Percentiles rank a stretch among this genome's conserved stretches.
These are phyloP conservation scores for Cucurbita maxima DNA, from an alignment of 306 rosid genomes.

Conservation along the genomic window DNA sequence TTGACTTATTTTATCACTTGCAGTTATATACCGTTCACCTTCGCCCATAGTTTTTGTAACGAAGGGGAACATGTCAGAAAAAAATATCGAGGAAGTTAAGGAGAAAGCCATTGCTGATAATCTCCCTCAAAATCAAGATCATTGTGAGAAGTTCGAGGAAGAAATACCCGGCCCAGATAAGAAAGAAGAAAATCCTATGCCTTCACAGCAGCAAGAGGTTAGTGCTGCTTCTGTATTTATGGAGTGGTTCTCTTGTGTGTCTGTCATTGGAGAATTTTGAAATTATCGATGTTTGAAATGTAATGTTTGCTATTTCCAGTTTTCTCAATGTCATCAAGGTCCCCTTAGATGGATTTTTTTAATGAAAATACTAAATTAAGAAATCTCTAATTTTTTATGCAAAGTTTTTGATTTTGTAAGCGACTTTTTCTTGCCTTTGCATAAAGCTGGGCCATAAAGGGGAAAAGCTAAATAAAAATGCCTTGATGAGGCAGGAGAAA, in stretches of 20 bases:
- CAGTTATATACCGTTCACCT: not conserved
- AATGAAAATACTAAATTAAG: not conserved
- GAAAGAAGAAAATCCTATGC: conserved; percentile 38
- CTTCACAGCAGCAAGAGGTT: conserved; percentile 70
- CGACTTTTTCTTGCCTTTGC: not conserved
- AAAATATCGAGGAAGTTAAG: conserved; percentile 31
- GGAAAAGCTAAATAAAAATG: not conserved
- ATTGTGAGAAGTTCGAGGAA: conserved; percentile 24
- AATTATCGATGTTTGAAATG: not conserved
- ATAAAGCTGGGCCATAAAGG: not conserved
- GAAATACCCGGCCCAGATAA: conserved; percentile 23
- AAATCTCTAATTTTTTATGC: not conserved
- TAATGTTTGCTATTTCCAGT: not conserved
- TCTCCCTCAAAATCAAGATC: conserved; percentile 28
- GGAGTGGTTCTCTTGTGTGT: not conserved
- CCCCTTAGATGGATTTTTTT: not conserved
- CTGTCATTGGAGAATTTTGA: not conserved
- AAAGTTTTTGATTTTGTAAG: not conserved
- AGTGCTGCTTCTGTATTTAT: conserved; percentile 1
- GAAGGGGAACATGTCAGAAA: conserved; percentile 30
- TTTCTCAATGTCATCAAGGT: not conserved
- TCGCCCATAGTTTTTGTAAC: not conserved
- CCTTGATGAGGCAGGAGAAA: not conserved
- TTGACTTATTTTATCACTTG: conserved; percentile 1
- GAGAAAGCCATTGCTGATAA: conserved; percentile 29